These are phyloP conservation scores for Poterioochromonas sp. DNA, from an alignment of 352 stramenopile species.

Conservation along the genomic window DNA sequence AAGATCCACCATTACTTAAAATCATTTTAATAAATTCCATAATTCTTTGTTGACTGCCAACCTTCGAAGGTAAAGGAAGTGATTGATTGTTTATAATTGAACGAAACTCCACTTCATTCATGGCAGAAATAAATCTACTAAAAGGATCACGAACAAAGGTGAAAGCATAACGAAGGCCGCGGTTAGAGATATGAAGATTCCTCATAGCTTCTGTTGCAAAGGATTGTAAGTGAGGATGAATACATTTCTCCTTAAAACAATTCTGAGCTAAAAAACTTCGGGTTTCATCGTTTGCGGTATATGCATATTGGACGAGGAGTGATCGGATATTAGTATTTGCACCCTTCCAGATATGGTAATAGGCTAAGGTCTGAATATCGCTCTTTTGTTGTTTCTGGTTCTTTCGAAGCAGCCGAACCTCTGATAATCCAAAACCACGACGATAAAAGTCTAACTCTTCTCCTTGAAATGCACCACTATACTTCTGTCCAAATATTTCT, in stretches of 20 bases:
- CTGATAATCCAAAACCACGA: neutral
- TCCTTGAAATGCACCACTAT: neutral
- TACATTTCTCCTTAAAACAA: neutral
- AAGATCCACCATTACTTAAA: neutral
- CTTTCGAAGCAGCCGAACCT: neutral
- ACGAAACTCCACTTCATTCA: neutral
- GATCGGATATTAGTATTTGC: constrained; percentile 3
- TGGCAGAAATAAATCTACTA: neutral
- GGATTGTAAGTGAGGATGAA: neutral
- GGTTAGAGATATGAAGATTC: neutral
- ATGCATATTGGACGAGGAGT: neutral
- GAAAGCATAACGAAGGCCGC: neutral
- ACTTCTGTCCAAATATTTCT: constrained; percentile 3
- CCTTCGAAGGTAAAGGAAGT: neutral
- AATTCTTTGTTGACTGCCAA: neutral
- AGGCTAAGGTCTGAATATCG: too few species aligned
- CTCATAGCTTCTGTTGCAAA: neutral
- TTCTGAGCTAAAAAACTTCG: neutral
- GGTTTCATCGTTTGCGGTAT: neutral
- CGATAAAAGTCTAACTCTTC: neutral
- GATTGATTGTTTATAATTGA: neutral
- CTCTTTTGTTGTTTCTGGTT: neutral
- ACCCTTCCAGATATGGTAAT: neutral
- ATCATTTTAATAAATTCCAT: constrained; percentile 16
- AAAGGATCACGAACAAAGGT: constrained; percentile 9